Evolutionary conservation across 352 stramenopile species (phyloP), one percentile per base, ranked within the genome.

Genomic region (Pythium volutum): DNA sequence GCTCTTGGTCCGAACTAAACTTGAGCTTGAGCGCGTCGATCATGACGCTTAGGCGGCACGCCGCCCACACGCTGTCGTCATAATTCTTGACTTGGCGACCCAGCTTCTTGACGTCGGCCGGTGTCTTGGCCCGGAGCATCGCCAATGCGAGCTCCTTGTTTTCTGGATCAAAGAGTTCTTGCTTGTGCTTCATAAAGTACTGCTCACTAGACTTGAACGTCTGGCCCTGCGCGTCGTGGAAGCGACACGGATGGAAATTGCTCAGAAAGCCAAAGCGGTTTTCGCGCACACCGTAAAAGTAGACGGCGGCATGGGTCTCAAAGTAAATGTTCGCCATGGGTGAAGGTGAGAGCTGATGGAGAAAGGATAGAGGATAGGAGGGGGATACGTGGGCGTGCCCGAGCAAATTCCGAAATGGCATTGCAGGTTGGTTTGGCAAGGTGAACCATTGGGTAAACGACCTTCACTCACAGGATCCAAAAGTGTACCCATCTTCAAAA

Each of bases 161-260:
- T 1, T 69, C 42, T 1, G 68, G 68, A 36, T 89, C 79, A 51
- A 87, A 89, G 22, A 70, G 64, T 43, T 89, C 79, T 59, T 89
- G 79, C 66, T 89, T 89, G 23, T 65, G 52, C 77, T 89, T 89
- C 76, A 87, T 87, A 39, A 89, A 87, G 49, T 60, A 84, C 72
- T 89, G 79, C 56, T 89, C 79, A 38, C 77, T 87, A n/a, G 79
- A 89, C 60, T 75, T 80, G 60, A 74, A 87, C 2, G 51, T 68
- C 10, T 60, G 55, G 1, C 73, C 74, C 25, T 70, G 16, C 0
- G 53, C 57, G 47, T 79, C 75, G 16, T 55, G 56, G 62, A 89
- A 87, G 43, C 60, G 60, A 53, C 79, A 89, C n/a, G 69, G 64
- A 31, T 87, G 27, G 48, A 87, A 89, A 34, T 87, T 89, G 67